Conservation (phyloP, 768 basidiomycete genomes). For the Solioccasus polychromus region DNA sequence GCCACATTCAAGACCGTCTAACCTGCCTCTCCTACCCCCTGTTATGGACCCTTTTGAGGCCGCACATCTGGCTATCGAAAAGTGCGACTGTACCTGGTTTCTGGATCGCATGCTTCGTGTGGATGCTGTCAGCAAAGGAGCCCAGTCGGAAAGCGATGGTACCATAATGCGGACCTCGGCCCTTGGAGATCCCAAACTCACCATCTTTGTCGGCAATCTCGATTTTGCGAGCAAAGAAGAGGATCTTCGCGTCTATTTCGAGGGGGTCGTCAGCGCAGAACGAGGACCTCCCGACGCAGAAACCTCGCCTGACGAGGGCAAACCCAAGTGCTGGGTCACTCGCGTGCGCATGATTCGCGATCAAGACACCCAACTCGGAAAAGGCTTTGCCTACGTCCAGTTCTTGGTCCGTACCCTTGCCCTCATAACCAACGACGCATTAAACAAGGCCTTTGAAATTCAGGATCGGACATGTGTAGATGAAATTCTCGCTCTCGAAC, state of each 20-base stretch:
- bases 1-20: slow-evolving; percentile 41
- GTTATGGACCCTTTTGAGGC: slow-evolving; percentile 71
- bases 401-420: slow-evolving; percentile 53
- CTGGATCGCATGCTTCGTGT: slow-evolving; percentile 78
- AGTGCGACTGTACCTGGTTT: slow-evolving; percentile 69
- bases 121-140: slow-evolving; percentile 59
- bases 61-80: slow-evolving; percentile 53
- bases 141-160: no score
- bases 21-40: slow-evolving; percentile 48
- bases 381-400: slow-evolving; percentile 93
- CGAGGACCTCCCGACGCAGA: slow-evolving; percentile 52
- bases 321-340: slow-evolving; percentile 62
- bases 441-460: background rate
- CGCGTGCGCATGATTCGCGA: slow-evolving; percentile 89
- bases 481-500: slow-evolving; percentile 81
- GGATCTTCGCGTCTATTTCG: slow-evolving; percentile 84
- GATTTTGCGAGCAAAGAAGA: slow-evolving; percentile 93
- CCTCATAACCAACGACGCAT: background rate
- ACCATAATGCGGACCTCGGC: slow-evolving; percentile 22
- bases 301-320: slow-evolving; percentile 31
- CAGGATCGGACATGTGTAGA: slow-evolving; percentile 93
- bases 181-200: slow-evolving; percentile 68
- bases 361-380: slow-evolving; percentile 88
- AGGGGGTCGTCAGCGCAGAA: slow-evolving; percentile 68
- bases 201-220: slow-evolving; percentile 88